phyloP scores from a whole-genome alignment of 2,329 filamentous ascomycete genomes.

The Claviceps maximensis region DNA sequence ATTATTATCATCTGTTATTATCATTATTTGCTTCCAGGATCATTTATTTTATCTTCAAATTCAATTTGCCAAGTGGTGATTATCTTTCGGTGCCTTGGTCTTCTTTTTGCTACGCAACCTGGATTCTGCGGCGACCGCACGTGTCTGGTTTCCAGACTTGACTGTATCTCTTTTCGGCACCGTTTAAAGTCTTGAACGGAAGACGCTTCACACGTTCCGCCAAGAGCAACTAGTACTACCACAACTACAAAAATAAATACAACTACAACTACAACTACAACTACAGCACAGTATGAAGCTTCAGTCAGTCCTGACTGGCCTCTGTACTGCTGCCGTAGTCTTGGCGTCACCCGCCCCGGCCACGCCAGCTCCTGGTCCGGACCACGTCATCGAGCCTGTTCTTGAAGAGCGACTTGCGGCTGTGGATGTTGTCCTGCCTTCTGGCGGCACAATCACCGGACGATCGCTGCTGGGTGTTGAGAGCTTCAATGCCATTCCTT shows the following conservation, averaged over 20 bases:
- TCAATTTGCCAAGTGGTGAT: background rate
- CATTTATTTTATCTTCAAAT: background rate
- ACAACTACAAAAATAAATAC: no score
- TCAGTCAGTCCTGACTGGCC: background rate
- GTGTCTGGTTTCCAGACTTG: background rate
- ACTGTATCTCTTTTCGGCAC: no score
- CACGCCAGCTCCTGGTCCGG: conserved; percentile 10
- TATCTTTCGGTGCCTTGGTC: background rate
- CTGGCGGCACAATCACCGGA: conserved; percentile 46
- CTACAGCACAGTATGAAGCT: background rate
- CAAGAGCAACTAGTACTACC: no score
- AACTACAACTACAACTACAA: no score
- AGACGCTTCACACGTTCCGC: no score
- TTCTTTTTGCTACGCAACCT: background rate
- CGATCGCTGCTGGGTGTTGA: conserved; percentile 38
- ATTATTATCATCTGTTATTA: no score
- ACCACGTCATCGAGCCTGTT: conserved; percentile 9
- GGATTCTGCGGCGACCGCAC: background rate
- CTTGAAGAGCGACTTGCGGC: conserved; percentile 27
- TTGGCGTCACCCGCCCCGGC: conserved; percentile 13
- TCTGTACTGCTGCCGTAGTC: conserved; percentile 8
- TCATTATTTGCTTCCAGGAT: background rate
- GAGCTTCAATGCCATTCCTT: conserved; percentile 63
- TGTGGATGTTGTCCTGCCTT: conserved; percentile 40
- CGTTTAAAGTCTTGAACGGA: no score